Evolutionary conservation across 192 early-diverging fungal genomes (phyloP), one percentile per base, ranked within the genome.

Genomic region (Anaeromyces robustus): DNA sequence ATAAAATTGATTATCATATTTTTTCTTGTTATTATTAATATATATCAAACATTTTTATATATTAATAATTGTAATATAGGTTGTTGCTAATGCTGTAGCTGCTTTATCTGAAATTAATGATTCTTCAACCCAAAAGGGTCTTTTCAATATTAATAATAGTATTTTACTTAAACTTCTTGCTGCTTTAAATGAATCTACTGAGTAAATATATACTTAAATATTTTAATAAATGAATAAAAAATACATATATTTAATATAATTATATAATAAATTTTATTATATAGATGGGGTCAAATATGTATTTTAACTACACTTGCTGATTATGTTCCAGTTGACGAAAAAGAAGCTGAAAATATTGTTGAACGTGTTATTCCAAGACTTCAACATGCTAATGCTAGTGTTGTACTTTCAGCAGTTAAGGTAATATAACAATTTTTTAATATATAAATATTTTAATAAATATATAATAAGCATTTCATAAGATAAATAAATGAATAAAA

Each of bases 151-250:
- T 59, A 95, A 95, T 79, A 82, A 87, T 22, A 81, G 84, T 29
- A 88, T 89, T 18, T 90, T 96, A 77, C 87, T 90, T 77, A 96
- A 95, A 85, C 88, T 99, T 83, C 85, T 99, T 83, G 91, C 94
- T 14, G 97, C 97, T 11, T 84, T 99, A 77, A 99, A 99, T 86
- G 97, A 98, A 85, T 98, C 97, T 85, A 95, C 94, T 41, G 97
- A 99, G 92, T 93, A 86, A 80, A 84, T 80, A 0, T 68, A 14
- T 14, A 14, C n/a, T n/a, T n/a, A n/a, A n/a, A 77, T 29, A 17
- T 9, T 14, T 30, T 13, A 77, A 78, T 30, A 16, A 81, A 78
- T 29, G 30, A 26, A 41, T 41, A 41, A 41, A 12, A 13, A 13
- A 52, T 5, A 29, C n/a, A 30, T 22, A 18, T 12, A n/a, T 32